These are phyloP conservation scores for Flaveria floridana DNA, from an alignment of 140 eudicot genomes.

Conservation along the genomic window DNA sequence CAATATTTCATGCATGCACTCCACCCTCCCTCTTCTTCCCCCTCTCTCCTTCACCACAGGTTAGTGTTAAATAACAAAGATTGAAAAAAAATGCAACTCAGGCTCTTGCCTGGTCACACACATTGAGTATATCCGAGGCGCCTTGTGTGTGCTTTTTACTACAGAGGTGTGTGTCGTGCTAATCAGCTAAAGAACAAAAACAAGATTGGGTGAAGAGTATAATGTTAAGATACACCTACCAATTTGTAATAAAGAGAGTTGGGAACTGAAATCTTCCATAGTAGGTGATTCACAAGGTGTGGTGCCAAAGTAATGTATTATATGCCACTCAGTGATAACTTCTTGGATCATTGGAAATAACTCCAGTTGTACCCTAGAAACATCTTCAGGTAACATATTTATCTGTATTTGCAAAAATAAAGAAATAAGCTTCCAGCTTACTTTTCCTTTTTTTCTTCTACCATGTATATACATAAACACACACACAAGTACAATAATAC, in stretches of 20 bases:
- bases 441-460: slow-evolving; percentile 8
- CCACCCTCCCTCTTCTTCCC: not conserved
- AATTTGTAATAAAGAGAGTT: slow-evolving; percentile 73
- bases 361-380: slow-evolving; percentile 72
- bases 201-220: slow-evolving; percentile 1
- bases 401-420: slow-evolving; percentile 56
- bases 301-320: slow-evolving; percentile 70
- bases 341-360: slow-evolving; percentile 85
- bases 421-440: slow-evolving; percentile 11
- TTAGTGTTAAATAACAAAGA: not conserved
- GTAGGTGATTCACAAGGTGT: slow-evolving; percentile 81
- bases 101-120: not conserved
- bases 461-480: not conserved
- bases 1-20: not conserved
- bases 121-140: not conserved
- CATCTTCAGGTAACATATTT: slow-evolving; percentile 70
- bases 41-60: not conserved
- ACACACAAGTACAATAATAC: not conserved
- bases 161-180: slow-evolving; percentile 11
- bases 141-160: not conserved
- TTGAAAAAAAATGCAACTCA: not conserved
- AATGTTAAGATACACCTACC: slow-evolving; percentile 46
- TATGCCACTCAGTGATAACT: slow-evolving; percentile 83
- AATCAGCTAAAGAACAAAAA: slow-evolving; percentile 8
- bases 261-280: slow-evolving; percentile 83